Base-by-base conservation (phyloP, 106 monocot genomes). In the Platanthera guangdongensis region DNA sequence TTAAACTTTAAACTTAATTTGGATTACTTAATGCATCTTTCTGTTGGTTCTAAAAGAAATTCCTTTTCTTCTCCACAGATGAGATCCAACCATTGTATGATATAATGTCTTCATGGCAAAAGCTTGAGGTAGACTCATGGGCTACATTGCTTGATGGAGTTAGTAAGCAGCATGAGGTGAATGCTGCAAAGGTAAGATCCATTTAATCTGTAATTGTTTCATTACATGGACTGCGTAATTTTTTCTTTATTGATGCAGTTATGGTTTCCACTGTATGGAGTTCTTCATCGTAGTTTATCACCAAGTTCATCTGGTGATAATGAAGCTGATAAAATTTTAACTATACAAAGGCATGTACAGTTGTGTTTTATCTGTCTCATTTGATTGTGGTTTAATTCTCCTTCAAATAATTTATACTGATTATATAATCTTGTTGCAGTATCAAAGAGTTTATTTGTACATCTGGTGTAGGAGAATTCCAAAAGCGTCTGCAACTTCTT, bases 241-340 rank as follows among this genome's bases (percentile, higher is more conserved):
- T 73, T 51, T 9, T 8, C 72, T 32, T 32, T 32, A 32, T 18
- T 72, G 9, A n/a, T 83, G 82, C 87, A 95, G 95, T 74, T 97
- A 50, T 97, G 93, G 97, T 97, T 94, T 86, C 89, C 93, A 19
- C 78, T 97, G 76, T 71, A 77, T 57, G 84, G 87, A 4, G 80
- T 97, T 78, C 87, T 97, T 75, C 84, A 88, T 78, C 85, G 83
- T 57, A 79, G 50, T 76, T 8, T 75, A 28, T 32, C 32, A 32
- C 32, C 32, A 32, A 32, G 32, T 32, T 32, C 32, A 32, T 84
- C 79, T 53, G 75, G 77, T 47, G 81, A 82, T 78, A 52, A 8
- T 50, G 78, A 86, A 67, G 49, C 16, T 8, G 80, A 85, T 49
- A 71, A 60, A 15, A 46, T 76, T 16, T 77, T 51, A 51, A 88